phyloP scores from a whole-genome alignment of 805 yeast genomes.

The Osmozyma mogii region DNA sequence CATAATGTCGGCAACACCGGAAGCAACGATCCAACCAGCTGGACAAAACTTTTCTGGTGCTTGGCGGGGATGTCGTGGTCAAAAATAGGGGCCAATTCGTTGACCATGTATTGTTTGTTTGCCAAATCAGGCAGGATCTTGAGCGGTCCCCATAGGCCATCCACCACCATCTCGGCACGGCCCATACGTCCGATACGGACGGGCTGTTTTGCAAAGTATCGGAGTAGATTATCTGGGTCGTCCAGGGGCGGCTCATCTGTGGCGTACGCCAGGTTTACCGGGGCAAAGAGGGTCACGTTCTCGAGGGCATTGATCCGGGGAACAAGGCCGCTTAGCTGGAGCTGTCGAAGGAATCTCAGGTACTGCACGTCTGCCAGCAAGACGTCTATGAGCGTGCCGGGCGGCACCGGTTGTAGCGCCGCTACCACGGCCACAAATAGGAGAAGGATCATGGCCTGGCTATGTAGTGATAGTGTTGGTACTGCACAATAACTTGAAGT shows the following conservation, averaged over 20 bases:
- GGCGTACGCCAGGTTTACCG: conserved; percentile 69
- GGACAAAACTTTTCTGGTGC: conserved; percentile 58
- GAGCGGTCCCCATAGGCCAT: conserved; percentile 22
- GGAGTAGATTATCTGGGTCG: conserved; percentile 10
- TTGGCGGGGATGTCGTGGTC: conserved; percentile 52
- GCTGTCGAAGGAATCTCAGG: conserved; percentile 49
- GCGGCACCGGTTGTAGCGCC: too few species aligned
- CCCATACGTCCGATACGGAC: conserved; percentile 25
- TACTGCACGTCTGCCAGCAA: conserved; percentile 63
- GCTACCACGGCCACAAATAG: too few species aligned
- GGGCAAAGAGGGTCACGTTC: conserved; percentile 72
- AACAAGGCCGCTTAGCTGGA: conserved; percentile 57
- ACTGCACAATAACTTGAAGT: too few species aligned
- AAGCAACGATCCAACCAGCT: conserved; percentile 48
- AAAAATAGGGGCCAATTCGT: conserved; percentile 42
- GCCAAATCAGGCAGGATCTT: conserved; percentile 19
- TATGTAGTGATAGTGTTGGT: too few species aligned
- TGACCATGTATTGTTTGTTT: conserved; percentile 25
- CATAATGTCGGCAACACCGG: conserved; percentile 27
- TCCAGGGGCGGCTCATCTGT: conserved; percentile 13
- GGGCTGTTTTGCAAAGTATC: conserved; percentile 27
- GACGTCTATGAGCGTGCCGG: conserved; percentile 54
- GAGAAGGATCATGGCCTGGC: too few species aligned
- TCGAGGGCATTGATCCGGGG: conserved; percentile 51
- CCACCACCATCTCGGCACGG: conserved; percentile 17